Conservation (phyloP, 176 grass and related monocot genomes). For the Triticum urartu region DNA sequence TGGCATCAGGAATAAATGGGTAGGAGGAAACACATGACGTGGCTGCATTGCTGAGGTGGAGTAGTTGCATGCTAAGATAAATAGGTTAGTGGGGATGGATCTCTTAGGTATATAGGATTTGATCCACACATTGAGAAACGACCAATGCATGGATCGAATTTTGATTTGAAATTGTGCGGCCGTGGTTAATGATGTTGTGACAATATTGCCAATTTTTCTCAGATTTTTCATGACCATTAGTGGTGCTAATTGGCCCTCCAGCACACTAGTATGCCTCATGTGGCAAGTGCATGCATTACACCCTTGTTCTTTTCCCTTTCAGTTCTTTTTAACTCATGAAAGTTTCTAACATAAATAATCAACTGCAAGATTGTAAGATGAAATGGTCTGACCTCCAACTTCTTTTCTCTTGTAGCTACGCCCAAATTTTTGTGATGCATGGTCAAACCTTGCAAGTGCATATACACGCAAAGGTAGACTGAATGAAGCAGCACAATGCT, state of each 20-base stretch:
- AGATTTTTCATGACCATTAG: not conserved
- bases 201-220: not conserved
- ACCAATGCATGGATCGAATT: not conserved
- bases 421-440: slow-evolving; percentile 90
- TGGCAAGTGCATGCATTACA: not conserved
- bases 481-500: slow-evolving; percentile 91
- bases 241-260: not conserved
- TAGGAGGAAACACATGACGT: too few species aligned
- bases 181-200: not conserved
- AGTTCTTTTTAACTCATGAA: not conserved
- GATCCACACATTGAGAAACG: not conserved
- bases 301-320: not conserved
- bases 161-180: not conserved
- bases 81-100: too few species aligned
- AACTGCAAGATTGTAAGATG: slow-evolving; percentile 1
- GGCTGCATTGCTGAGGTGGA: too few species aligned
- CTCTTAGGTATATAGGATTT: too few species aligned
- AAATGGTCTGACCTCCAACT: not conserved
- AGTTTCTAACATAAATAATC: not conserved
- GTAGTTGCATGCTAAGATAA: too few species aligned
- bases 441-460: slow-evolving; percentile 98
- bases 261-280: not conserved
- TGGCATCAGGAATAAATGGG: too few species aligned
- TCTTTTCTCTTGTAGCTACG: slow-evolving; percentile 55
- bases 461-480: slow-evolving; percentile 95